A percentile compares a stretch with the other conserved stretches of the same genome.
Conservation (phyloP, 768 basidiomycete species). For the Amanita pallidorosea region DNA sequence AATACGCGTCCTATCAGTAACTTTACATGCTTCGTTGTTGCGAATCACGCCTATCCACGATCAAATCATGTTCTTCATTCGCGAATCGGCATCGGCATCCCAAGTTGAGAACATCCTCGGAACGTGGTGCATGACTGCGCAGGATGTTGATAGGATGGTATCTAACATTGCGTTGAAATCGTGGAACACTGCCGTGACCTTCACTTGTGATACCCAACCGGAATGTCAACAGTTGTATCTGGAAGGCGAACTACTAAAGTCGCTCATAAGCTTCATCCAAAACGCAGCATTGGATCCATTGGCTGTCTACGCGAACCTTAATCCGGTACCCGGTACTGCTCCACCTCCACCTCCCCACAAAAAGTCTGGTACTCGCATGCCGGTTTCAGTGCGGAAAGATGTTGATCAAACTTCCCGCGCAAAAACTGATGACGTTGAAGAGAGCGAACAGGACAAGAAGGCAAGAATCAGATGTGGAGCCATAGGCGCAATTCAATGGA, state of each 20-base stretch:
- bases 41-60: constrained; percentile 36
- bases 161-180: constrained; percentile 35
- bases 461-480: constrained; percentile 63
- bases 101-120: constrained; percentile 53
- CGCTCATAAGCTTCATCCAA: constrained; percentile 42
- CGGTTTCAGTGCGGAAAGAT: constrained; percentile 15
- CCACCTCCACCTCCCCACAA: constrained; percentile 18
- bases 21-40: constrained; percentile 56
- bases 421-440: constrained; percentile 54
- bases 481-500: constrained; percentile 53
- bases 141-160: constrained; percentile 64
- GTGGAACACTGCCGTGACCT: constrained; percentile 34
- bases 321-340: constrained; percentile 44
- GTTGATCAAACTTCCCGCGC: constrained; percentile 24
- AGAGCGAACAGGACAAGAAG: constrained; percentile 56
- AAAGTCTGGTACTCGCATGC: constrained; percentile 19
- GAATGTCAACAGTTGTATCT: not conserved
- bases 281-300: constrained; percentile 50
- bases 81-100: constrained; percentile 33
- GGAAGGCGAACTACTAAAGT: constrained; percentile 3
- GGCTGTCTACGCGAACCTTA: constrained; percentile 46
- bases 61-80: constrained; percentile 39
- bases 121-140: constrained; percentile 60
- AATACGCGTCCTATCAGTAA: constrained; percentile 49
- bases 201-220: not conserved